Base-by-base conservation (phyloP, 2,329 filamentous ascomycete genomes). In the Sporothrix humicola region DNA sequence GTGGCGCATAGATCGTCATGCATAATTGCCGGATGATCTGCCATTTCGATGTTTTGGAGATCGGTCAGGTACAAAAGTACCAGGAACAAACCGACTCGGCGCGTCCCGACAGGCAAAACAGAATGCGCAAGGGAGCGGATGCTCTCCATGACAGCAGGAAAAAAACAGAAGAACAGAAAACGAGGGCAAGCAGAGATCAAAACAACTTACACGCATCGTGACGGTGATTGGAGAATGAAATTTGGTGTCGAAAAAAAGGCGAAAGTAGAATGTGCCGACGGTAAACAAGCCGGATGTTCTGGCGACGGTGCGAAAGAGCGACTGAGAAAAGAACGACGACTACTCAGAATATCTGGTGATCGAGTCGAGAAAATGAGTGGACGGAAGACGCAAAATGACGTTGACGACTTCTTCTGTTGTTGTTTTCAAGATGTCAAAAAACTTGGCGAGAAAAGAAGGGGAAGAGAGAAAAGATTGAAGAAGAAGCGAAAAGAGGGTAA, bases 171-270 rank as follows among this genome's bases (percentile, higher is more conserved):
- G 23, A 37, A 37, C 31, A 37, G 31, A 37, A 37, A 37, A 37
- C 31, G 31, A 52, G 23, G 15, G 23, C 7, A 1, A 42, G 7
- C 8, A 23, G 17, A 31, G 4, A 17, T 31, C 17, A 65, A n/a
- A 26, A 17, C n/a, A 66, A 72, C 71, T 58, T 71, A 74, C 73
- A 74, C 71, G 72, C 73, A 74, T 74, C 31, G 66, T 69, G 73
- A 65, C 50, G 44, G 13, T 66, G 37, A 26, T 61, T 13, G 15
- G 31, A 69, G 52, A 37, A 69, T 6, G 17, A 13, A 71, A 26
- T 37, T 37, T 5, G 7, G n/a, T 46, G 50, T 17, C 23, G 56
- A 31, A 48, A 58, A 48, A 37, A 20, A 54, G n/a, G n/a, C 37
- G 50, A n/a, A 58, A 37, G 37, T 37, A 58, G 46, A 26, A 37